Evolutionary conservation across 345 rosid genomes (phyloP).

Genomic region (Laguncularia racemosa): DNA sequence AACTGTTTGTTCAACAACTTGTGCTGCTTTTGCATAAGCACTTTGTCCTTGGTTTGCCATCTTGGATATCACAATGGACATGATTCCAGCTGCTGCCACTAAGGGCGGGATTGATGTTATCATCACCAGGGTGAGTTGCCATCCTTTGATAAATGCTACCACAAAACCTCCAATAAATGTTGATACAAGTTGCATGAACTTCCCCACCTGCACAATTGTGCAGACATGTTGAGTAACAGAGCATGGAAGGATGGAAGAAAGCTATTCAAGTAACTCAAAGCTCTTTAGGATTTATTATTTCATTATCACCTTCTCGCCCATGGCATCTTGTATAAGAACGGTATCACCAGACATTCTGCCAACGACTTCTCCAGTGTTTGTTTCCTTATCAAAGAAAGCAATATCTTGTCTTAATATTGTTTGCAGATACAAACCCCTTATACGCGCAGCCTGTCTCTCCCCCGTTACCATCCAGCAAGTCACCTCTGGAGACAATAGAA

Average conservation of each 20-base stretch:
- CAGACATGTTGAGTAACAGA: too few relatives aligned
- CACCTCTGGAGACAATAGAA: slow-evolving; percentile 40
- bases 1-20: slow-evolving; percentile 53
- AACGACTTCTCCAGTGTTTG: slow-evolving; percentile 69
- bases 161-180: slow-evolving; percentile 73
- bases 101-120: slow-evolving; percentile 52
- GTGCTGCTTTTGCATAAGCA: slow-evolving; percentile 60
- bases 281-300: too few relatives aligned
- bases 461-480: slow-evolving; percentile 75
- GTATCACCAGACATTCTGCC: slow-evolving; percentile 86
- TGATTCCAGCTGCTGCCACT: slow-evolving; percentile 40
- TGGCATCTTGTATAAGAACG: slow-evolving; percentile 74
- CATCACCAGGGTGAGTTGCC: slow-evolving; percentile 87
- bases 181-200: slow-evolving; percentile 51
- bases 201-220: slow-evolving; percentile 53
- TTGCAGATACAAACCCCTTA: slow-evolving; percentile 50
- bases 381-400: slow-evolving; percentile 56
- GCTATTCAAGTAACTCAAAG: too few relatives aligned
- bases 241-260: too few relatives aligned
- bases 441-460: slow-evolving; percentile 66
- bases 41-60: slow-evolving; percentile 46
- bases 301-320: slow-evolving; percentile 65
- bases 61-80: slow-evolving; percentile 40
- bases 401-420: slow-evolving; percentile 68
- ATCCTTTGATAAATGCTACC: slow-evolving; percentile 61